Conservation (phyloP, 1,139 yeast genomes). For the Protomyces gravidus region DNA sequence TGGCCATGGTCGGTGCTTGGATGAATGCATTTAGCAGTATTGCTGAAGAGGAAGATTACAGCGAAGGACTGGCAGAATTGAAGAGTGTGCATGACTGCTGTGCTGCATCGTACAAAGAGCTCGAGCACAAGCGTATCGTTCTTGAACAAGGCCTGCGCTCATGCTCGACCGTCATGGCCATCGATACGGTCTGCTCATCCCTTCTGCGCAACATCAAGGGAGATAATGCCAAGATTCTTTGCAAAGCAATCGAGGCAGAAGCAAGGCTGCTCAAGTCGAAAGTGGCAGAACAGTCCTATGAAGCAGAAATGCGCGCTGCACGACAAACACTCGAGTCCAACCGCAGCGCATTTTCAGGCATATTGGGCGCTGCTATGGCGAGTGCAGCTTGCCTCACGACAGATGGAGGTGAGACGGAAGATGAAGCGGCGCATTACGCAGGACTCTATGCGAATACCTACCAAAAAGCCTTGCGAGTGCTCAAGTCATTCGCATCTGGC, state of each 20-base stretch:
- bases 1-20: slow-evolving; percentile 14
- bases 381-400: slow-evolving; percentile 23
- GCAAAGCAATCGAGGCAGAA: slow-evolving; percentile 26
- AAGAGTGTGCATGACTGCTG: slow-evolving; percentile 8
- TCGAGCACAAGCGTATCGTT: slow-evolving; percentile 13
- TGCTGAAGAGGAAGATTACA: slow-evolving; percentile 6
- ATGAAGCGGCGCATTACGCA: slow-evolving; percentile 8
- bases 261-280: slow-evolving; percentile 9
- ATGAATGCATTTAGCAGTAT: slow-evolving; percentile 11
- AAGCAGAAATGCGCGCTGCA: slow-evolving; percentile 15
- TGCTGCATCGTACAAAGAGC: neutral
- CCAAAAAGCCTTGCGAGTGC: neutral
- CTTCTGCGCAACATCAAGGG: slow-evolving; percentile 22
- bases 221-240: slow-evolving; percentile 6
- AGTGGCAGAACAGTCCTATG: slow-evolving; percentile 13
- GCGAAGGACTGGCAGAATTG: slow-evolving; percentile 15
- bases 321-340: neutral
- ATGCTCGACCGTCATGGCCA: slow-evolving; percentile 21
- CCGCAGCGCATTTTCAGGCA: neutral
- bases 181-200: slow-evolving; percentile 16
- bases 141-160: slow-evolving; percentile 19
- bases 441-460: slow-evolving; percentile 8
- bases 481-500: neutral
- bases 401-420: slow-evolving; percentile 20
- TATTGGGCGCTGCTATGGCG: slow-evolving; percentile 1